Evolutionary conservation across 176 grass and related monocot species (phyloP).

Genomic region (Eleusine indica): DNA sequence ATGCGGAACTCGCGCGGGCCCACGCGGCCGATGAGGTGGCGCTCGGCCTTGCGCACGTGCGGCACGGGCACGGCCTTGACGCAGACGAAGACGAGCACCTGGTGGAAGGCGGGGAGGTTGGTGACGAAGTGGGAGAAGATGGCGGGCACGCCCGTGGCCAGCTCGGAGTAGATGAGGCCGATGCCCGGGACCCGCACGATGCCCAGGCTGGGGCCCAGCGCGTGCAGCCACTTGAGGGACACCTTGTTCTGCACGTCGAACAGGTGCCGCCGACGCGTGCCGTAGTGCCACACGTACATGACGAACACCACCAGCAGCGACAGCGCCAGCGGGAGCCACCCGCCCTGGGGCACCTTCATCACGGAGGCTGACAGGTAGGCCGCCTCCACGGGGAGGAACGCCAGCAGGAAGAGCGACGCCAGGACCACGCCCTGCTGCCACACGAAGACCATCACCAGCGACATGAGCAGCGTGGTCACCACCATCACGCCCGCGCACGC

Average conservation of each 20-base stretch:
- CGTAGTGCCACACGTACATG: slow-evolving; percentile 86
- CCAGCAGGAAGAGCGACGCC: slow-evolving; percentile 46
- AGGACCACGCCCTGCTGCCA: slow-evolving; percentile 52
- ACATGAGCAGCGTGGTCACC: slow-evolving; percentile 65
- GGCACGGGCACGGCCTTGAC: slow-evolving; percentile 63
- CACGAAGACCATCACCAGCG: slow-evolving; percentile 65
- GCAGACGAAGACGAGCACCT: slow-evolving; percentile 73
- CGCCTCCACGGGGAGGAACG: slow-evolving; percentile 55
- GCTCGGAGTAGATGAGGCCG: slow-evolving; percentile 66
- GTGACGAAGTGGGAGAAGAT: slow-evolving; percentile 83
- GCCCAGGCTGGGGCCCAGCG: slow-evolving; percentile 69
- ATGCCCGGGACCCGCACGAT: slow-evolving; percentile 75
- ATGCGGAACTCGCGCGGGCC: slow-evolving; percentile 60
- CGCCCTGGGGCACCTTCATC: slow-evolving; percentile 71
- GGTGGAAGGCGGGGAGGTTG: slow-evolving; percentile 73
- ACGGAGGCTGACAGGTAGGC: slow-evolving; percentile 56
- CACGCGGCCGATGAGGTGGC: slow-evolving; percentile 66
- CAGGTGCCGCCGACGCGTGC: slow-evolving; percentile 45
- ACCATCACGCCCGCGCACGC: slow-evolving; percentile 66
- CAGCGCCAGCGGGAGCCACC: slow-evolving; percentile 61
- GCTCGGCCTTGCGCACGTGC: slow-evolving; percentile 50
- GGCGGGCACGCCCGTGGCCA: slow-evolving; percentile 60
- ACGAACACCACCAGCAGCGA: slow-evolving; percentile 54
- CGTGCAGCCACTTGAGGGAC: slow-evolving; percentile 67
- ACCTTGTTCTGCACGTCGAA: slow-evolving; percentile 78